Percentiles rank a stretch among this genome's conserved stretches.
These are phyloP conservation scores for Colletotrichum cereale DNA, from an alignment of 2,329 filamentous ascomycete genomes.

Conservation along the genomic window DNA sequence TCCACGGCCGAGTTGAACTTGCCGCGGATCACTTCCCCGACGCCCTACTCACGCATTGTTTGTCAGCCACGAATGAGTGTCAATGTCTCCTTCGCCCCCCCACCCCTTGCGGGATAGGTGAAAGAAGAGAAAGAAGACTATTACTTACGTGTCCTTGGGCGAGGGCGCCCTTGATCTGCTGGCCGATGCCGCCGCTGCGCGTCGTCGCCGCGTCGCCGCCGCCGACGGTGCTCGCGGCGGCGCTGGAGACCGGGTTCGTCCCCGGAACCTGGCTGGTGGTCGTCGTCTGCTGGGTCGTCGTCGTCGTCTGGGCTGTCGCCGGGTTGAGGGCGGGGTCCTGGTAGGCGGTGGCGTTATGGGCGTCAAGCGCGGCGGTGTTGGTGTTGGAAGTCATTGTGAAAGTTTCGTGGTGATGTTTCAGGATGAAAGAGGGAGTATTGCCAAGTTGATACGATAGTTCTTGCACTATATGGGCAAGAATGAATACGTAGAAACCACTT, in stretches of 20 bases:
- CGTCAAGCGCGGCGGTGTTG: constrained; percentile 21
- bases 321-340: constrained; percentile 14
- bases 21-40: constrained; percentile 39
- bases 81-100: no score
- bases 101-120: no score
- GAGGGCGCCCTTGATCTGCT: constrained; percentile 38
- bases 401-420: neutral
- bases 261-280: neutral
- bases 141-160: constrained; percentile 38
- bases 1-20: constrained; percentile 52
- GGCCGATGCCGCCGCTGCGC: constrained; percentile 19
- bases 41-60: neutral
- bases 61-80: no score
- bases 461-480: neutral
- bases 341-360: constrained; percentile 10
- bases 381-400: constrained; percentile 24
- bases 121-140: no score
- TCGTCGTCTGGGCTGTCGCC: neutral
- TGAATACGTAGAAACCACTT: neutral
- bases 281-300: neutral
- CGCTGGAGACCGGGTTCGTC: neutral
- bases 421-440: neutral
- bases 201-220: constrained; percentile 37
- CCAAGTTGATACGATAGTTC: neutral
- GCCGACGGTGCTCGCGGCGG: constrained; percentile 5